These are phyloP conservation scores for Rhododendron griersonianum DNA, from an alignment of 148 eudicot genomes.

Conservation along the genomic window DNA sequence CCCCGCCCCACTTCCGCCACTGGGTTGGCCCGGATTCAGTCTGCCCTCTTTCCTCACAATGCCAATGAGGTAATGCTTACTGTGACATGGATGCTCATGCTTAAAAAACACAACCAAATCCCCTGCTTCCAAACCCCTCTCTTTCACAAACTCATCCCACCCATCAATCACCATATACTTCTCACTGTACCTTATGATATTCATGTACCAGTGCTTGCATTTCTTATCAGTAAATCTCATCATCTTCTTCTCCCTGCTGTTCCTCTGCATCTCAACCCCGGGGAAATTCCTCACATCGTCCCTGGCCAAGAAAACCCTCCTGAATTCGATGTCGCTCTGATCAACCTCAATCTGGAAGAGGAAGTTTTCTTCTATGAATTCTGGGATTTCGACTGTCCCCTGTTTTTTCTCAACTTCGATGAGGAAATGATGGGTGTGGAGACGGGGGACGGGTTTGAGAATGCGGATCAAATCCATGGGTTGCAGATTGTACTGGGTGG, in stretches of 20 bases:
- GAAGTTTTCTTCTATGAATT: not conserved
- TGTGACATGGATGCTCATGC: not conserved
- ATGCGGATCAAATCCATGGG: not conserved
- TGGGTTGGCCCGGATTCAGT: not conserved
- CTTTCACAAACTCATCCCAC: not conserved
- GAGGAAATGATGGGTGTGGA: not conserved
- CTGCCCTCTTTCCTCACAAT: not conserved
- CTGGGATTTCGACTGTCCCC: not conserved
- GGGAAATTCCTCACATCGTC: not conserved
- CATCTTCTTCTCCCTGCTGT: not conserved
- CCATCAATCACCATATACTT: not conserved
- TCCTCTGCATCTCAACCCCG: not conserved
- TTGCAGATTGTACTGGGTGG: not conserved
- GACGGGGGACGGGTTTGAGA: not conserved
- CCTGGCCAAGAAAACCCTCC: not conserved
- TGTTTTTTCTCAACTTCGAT: not conserved
- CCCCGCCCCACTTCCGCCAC: not conserved
- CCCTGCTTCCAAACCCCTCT: not conserved
- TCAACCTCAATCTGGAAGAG: not conserved
- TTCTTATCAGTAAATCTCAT: not conserved
- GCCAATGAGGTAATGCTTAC: not conserved
- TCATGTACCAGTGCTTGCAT: not conserved
- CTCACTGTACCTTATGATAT: not conserved
- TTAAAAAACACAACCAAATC: not conserved
- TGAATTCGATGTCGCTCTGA: not conserved